Evolutionary conservation across 176 grass and related monocot species (phyloP).

Genomic region (Avena atlantica): DNA sequence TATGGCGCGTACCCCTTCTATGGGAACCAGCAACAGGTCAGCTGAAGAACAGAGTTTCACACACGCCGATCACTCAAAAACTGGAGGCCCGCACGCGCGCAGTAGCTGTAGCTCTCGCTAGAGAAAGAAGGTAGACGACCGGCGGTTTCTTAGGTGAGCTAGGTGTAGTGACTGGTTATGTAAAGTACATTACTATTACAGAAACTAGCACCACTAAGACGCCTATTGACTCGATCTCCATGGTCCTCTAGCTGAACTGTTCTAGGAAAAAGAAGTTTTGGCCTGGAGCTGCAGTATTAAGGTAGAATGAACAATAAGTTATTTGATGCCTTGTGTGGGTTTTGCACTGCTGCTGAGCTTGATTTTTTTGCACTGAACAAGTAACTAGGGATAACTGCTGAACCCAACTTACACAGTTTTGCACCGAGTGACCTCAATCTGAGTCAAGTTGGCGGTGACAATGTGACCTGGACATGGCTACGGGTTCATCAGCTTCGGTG

Average conservation of each 20-base stretch:
- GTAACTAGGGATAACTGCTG: too few species aligned
- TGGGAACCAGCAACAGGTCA: constrained; percentile 90
- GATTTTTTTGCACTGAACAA: too few species aligned
- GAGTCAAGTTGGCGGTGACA: too few species aligned
- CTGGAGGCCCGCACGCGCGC: background rate
- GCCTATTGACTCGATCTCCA: constrained; percentile 36
- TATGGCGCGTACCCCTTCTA: constrained; percentile 87
- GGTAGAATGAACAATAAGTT: constrained; percentile 57
- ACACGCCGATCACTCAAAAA: background rate
- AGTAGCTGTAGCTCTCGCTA: constrained; percentile 62
- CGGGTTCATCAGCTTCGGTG: too few species aligned
- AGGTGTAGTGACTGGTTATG: constrained; percentile 63
- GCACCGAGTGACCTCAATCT: too few species aligned
- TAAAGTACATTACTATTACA: constrained; percentile 60
- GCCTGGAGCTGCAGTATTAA: constrained; percentile 51
- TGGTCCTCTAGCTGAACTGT: constrained; percentile 44
- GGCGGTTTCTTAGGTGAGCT: constrained; percentile 72
- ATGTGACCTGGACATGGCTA: too few species aligned
- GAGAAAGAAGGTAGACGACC: constrained; percentile 49
- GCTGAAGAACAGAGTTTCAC: constrained; percentile 45
- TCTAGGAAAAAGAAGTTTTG: constrained; percentile 44
- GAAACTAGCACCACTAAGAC: constrained; percentile 46
- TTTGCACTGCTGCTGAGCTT: too few species aligned
- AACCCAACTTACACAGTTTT: too few species aligned
- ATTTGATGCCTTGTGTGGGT: constrained; percentile 34